A percentile compares a stretch with the other conserved stretches of the same genome.
Conservation (phyloP, 257 asterid species). For the Solanum virginianum region DNA sequence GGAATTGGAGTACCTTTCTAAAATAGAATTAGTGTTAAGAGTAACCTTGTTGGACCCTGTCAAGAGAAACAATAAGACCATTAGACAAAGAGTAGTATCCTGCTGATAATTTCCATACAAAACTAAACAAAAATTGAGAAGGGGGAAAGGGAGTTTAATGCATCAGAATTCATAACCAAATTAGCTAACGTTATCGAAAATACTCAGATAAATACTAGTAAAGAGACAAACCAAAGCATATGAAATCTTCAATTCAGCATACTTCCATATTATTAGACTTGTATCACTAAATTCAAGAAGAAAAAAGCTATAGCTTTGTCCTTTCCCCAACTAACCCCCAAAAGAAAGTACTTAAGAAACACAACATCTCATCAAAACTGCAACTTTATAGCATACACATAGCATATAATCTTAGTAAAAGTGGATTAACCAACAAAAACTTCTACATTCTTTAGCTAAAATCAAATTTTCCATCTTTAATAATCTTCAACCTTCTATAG, state of each 20-base stretch:
- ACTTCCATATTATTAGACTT: not conserved
- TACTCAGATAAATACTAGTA: not conserved
- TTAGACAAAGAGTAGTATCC: not conserved
- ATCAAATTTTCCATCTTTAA: not conserved
- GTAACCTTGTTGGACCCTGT: slow-evolving; percentile 81
- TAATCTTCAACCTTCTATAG: no score
- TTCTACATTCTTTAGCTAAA: not conserved
- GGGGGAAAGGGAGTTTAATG: not conserved
- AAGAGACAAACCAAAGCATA: not conserved
- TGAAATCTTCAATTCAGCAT: not conserved
- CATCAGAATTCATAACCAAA: not conserved
- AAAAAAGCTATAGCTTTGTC: not conserved
- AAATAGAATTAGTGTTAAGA: slow-evolving; percentile 82
- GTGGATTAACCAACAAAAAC: not conserved
- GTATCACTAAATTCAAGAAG: not conserved
- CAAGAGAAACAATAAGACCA: slow-evolving; percentile 3
- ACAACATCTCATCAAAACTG: not conserved
- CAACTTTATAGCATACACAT: not conserved
- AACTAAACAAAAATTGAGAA: not conserved
- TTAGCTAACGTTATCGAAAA: not conserved
- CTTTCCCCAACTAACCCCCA: not conserved
- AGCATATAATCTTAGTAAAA: not conserved
- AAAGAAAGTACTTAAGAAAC: not conserved
- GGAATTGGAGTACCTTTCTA: slow-evolving; percentile 49
- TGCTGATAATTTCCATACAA: not conserved